A percentile compares a stretch with the other conserved stretches of the same genome.
Conservation (phyloP, 2,329 filamentous ascomycete genomes). For the Bipolaris gigantea region DNA sequence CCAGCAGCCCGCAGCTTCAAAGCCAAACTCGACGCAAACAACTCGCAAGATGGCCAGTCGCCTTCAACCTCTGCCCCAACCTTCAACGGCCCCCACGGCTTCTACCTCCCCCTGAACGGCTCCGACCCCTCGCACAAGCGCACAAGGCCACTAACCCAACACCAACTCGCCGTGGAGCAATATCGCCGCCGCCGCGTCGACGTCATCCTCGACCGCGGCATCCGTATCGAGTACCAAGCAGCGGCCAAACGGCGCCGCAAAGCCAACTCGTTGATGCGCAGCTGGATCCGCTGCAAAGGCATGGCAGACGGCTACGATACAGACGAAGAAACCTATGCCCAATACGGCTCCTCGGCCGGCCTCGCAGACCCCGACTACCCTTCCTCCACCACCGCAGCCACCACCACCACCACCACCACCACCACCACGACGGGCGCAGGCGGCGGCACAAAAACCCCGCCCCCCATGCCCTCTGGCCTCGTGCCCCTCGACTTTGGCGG, state of each 20-base stretch:
- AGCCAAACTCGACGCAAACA: constrained; percentile 38
- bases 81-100: constrained; percentile 56
- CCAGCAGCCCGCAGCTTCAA: constrained; percentile 37
- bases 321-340: constrained; percentile 43
- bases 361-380: neutral
- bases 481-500: constrained; percentile 56
- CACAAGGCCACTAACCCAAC: constrained; percentile 74
- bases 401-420: neutral
- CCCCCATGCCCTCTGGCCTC: constrained; percentile 55
- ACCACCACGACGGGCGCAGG: neutral
- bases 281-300: constrained; percentile 63
- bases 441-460: constrained; percentile 33
- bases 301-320: constrained; percentile 52
- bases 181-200: constrained; percentile 80
- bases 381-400: too few relatives aligned
- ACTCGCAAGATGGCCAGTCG: constrained; percentile 39
- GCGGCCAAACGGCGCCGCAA: constrained; percentile 63
- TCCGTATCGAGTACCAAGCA: constrained; percentile 67
- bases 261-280: constrained; percentile 68
- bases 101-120: constrained; percentile 57
- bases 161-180: constrained; percentile 78
- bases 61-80: constrained; percentile 37
- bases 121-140: constrained; percentile 52
- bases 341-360: constrained; percentile 6
- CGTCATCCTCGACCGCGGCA: constrained; percentile 74